Conservation (phyloP, 148 eudicot species). For the Bassia scoparia region DNA sequence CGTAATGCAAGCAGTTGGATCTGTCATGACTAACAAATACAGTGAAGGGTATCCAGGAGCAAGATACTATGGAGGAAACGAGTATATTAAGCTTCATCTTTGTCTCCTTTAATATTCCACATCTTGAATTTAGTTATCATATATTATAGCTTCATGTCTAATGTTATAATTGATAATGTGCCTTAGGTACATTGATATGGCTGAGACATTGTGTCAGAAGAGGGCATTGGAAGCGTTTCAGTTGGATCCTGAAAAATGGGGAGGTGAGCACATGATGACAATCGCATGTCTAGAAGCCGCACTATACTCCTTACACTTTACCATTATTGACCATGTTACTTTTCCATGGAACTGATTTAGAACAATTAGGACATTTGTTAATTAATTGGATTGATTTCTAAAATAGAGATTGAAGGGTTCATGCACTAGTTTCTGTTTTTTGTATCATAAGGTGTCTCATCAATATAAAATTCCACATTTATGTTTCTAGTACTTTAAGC, state of each 20-base stretch:
- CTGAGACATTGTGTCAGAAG: conserved; percentile 90
- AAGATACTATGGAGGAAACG: conserved; percentile 99
- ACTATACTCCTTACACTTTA: not conserved
- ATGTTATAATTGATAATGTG: not conserved
- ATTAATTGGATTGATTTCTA: not conserved
- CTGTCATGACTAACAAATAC: conserved; percentile 97
- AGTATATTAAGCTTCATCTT: conserved; percentile 42
- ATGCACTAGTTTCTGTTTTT: not conserved
- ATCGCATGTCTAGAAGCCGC: not conserved
- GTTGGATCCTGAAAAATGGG: conserved; percentile 99
- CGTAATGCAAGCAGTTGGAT: conserved; percentile 99
- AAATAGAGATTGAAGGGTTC: not conserved
- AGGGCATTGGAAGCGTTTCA: conserved; percentile 94
- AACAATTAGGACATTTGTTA: not conserved
- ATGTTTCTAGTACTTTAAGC: too few species aligned
- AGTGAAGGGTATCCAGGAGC: conserved; percentile 99
- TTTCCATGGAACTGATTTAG: not conserved
- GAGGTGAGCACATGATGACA: conserved; percentile 50
- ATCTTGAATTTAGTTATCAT: not conserved
- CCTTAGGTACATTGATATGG: conserved; percentile 94
- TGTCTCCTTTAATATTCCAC: not conserved
- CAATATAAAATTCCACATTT: not conserved
- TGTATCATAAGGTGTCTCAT: not conserved
- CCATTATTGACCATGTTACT: not conserved
- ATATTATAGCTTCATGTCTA: not conserved